Percentiles rank a stretch among this genome's conserved stretches.
Evolutionary conservation across 805 yeast genomes (phyloP).

Genomic region (Myxozyma neglecta): DNA sequence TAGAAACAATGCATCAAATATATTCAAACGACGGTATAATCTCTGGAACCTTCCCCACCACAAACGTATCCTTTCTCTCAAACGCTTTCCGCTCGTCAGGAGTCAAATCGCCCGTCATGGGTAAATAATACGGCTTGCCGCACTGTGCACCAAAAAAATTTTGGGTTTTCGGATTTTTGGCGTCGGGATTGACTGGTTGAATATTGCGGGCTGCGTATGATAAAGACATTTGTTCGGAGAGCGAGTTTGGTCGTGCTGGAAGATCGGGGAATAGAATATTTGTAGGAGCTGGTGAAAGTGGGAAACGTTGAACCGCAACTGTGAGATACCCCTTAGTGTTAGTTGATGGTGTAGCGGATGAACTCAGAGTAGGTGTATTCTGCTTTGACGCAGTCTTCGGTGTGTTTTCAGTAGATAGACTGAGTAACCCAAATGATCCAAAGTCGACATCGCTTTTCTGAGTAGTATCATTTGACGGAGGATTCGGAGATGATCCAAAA

Average conservation of each 20-base stretch:
- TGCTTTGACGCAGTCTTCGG: too few relatives aligned
- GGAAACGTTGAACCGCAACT: conserved; percentile 14
- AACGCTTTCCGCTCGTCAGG: conserved; percentile 22
- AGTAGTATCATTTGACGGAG: not conserved
- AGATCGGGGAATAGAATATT: conserved; percentile 9
- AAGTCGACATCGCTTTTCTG: not conserved
- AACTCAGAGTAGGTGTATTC: not conserved
- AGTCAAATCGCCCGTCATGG: conserved; percentile 16
- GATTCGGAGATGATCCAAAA: not conserved
- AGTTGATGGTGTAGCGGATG: not conserved
- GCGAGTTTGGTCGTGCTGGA: conserved; percentile 19
- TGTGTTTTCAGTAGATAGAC: not conserved
- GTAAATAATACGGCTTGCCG: conserved; percentile 13
- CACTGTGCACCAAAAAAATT: conserved; percentile 1
- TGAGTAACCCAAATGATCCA: not conserved
- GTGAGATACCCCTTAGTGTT: conserved; percentile 5
- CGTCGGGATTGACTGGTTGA: not conserved
- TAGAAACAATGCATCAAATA: not conserved
- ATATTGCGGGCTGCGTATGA: not conserved
- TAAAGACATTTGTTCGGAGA: conserved; percentile 14
- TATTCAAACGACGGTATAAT: conserved; percentile 62
- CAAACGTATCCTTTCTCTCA: conserved; percentile 45
- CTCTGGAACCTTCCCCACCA: conserved; percentile 69
- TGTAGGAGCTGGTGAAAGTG: not conserved
- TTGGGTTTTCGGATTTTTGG: conserved; percentile 7